Evolutionary conservation across 208 protist genomes (phyloP).

Genomic region (Phytomonas serpens): DNA sequence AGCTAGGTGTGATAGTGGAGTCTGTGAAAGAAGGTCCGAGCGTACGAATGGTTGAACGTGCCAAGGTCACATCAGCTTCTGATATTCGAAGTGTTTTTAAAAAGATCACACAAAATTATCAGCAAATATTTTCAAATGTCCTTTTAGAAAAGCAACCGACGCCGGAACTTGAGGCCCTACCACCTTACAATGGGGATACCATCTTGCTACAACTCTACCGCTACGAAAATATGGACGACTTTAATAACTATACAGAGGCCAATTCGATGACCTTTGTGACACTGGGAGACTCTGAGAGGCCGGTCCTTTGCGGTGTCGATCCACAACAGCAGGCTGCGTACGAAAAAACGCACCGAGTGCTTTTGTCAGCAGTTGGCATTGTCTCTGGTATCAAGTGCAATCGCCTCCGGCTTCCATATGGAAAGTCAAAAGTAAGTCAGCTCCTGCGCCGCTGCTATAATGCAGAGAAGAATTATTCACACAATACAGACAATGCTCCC

Average conservation of each 20-base stretch:
- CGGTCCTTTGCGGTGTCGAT: slow-evolving; percentile 83
- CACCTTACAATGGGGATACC: slow-evolving; percentile 79
- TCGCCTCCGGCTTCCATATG: slow-evolving; percentile 88
- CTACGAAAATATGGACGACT: slow-evolving; percentile 65
- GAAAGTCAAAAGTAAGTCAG: slow-evolving; percentile 86
- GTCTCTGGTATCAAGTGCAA: slow-evolving; percentile 88
- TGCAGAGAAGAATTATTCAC: slow-evolving; percentile 71
- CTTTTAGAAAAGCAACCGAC: slow-evolving; percentile 72
- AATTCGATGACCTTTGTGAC: slow-evolving; percentile 83
- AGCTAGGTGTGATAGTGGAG: slow-evolving; percentile 75
- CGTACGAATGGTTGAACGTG: slow-evolving; percentile 71
- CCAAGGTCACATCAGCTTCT: slow-evolving; percentile 30
- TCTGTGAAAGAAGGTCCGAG: slow-evolving; percentile 83
- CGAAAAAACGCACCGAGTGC: slow-evolving; percentile 71
- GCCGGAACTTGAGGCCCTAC: slow-evolving; percentile 70
- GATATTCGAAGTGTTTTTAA: slow-evolving; percentile 52
- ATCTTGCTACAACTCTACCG: slow-evolving; percentile 76
- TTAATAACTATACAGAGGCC: slow-evolving; percentile 57
- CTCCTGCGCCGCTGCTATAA: slow-evolving; percentile 88
- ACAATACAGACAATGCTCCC: slow-evolving; percentile 58
- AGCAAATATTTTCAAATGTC: slow-evolving; percentile 64
- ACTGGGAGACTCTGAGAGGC: slow-evolving; percentile 79
- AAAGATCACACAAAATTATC: slow-evolving; percentile 72
- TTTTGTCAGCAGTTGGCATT: slow-evolving; percentile 71
- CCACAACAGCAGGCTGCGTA: slow-evolving; percentile 43